These are phyloP conservation scores for Protomyces macrosporus DNA, from an alignment of 1,139 yeast genomes.

Conservation along the genomic window DNA sequence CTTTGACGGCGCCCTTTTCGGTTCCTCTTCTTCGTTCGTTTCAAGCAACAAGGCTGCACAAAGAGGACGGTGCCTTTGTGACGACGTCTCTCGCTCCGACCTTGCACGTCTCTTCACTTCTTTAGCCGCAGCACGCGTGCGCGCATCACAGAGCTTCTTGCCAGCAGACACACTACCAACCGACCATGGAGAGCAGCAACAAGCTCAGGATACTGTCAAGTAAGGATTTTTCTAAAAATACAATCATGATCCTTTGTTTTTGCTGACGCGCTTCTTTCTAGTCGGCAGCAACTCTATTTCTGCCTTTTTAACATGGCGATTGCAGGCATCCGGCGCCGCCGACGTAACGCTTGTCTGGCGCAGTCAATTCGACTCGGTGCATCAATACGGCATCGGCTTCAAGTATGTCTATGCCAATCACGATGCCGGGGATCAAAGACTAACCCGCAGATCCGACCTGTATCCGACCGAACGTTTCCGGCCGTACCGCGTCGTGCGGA, in stretches of 20 bases:
- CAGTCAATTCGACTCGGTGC: constrained; percentile 32
- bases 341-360: constrained; percentile 34
- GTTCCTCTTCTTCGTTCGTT: too few relatives aligned
- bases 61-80: too few relatives aligned
- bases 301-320: constrained; percentile 34
- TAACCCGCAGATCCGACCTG: constrained; percentile 28
- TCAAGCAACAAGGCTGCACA: too few relatives aligned
- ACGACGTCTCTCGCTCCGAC: too few relatives aligned
- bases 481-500: constrained; percentile 32
- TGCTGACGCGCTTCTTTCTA: background rate
- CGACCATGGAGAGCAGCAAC: constrained; percentile 3
- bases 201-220: constrained; percentile 27
- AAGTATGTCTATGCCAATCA: background rate
- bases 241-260: background rate
- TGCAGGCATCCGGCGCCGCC: constrained; percentile 32
- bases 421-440: background rate
- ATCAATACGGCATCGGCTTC: constrained; percentile 31
- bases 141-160: too few relatives aligned
- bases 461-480: constrained; percentile 31
- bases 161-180: too few relatives aligned
- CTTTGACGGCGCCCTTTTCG: too few relatives aligned
- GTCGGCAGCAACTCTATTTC: constrained; percentile 34
- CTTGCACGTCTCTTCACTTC: too few relatives aligned
- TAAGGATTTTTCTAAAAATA: background rate
- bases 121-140: too few relatives aligned